These are phyloP conservation scores for Colletotrichum liaoningense DNA, from an alignment of 2,329 filamentous ascomycete species.

Conservation along the genomic window DNA sequence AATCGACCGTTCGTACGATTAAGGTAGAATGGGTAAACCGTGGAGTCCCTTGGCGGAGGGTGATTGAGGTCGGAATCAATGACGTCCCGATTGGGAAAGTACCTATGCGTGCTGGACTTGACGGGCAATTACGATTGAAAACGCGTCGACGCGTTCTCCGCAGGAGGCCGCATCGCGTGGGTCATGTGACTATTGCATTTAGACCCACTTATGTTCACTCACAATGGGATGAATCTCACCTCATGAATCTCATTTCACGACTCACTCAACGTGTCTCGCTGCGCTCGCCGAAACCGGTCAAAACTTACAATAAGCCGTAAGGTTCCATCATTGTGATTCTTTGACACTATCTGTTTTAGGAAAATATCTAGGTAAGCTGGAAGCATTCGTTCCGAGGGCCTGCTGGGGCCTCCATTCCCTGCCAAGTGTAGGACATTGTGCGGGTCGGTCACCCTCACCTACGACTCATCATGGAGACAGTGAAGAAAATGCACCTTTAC, in stretches of 20 bases:
- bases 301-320: too few species aligned
- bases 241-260: not conserved
- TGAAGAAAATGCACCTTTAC: not conserved
- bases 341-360: too few species aligned
- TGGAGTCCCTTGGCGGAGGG: not conserved
- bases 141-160: not conserved
- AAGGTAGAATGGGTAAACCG: too few species aligned
- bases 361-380: too few species aligned
- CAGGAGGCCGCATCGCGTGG: not conserved
- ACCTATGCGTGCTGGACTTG: not conserved
- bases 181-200: not conserved
- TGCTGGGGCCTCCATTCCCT: too few species aligned
- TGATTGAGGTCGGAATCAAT: not conserved
- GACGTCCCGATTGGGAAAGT: constrained; percentile 7
- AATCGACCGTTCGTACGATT: not conserved
- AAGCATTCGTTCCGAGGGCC: too few species aligned
- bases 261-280: not conserved
- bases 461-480: not conserved
- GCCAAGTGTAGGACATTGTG: not conserved
- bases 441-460: not conserved
- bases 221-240: not conserved
- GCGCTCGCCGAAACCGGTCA: too few species aligned
- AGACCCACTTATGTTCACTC: not conserved
- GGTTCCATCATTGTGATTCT: too few species aligned
- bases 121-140: not conserved